These are phyloP conservation scores for Quercus rubra DNA, from an alignment of 306 rosid genomes.

Conservation along the genomic window DNA sequence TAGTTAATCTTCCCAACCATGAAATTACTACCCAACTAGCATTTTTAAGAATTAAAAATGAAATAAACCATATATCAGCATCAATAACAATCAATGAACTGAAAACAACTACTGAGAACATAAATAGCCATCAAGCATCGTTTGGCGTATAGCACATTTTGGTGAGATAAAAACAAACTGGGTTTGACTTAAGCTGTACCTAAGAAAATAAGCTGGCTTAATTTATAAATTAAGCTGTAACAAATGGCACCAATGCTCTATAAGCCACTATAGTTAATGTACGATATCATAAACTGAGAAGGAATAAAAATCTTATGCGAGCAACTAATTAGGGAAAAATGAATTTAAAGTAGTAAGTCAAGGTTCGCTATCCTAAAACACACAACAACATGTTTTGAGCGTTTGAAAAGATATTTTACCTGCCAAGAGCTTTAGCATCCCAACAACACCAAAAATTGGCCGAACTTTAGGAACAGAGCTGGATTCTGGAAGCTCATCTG, in stretches of 20 bases:
- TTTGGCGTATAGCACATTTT: too few relatives aligned
- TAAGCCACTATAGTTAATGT: neutral
- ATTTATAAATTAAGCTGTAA: too few relatives aligned
- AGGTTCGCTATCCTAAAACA: neutral
- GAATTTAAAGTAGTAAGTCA: neutral
- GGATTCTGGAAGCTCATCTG: slow-evolving; percentile 83
- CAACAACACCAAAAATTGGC: slow-evolving; percentile 77
- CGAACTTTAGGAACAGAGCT: slow-evolving; percentile 65
- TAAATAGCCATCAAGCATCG: neutral
- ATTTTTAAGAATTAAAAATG: neutral
- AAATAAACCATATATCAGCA: neutral
- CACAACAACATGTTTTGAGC: neutral
- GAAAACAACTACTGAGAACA: neutral
- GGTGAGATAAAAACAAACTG: too few relatives aligned
- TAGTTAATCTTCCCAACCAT: neutral
- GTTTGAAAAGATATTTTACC: slow-evolving; percentile 49
- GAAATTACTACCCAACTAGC: neutral
- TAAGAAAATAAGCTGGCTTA: too few relatives aligned
- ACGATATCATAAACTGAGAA: neutral
- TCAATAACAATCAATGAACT: neutral
- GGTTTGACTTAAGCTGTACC: too few relatives aligned
- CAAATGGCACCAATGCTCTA: neutral
- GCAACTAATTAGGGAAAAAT: neutral
- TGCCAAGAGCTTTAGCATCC: slow-evolving; percentile 82
- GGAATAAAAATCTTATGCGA: neutral